Conservation (phyloP, 2,329 filamentous ascomycete species). For the Ophiostoma ulmi region DNA sequence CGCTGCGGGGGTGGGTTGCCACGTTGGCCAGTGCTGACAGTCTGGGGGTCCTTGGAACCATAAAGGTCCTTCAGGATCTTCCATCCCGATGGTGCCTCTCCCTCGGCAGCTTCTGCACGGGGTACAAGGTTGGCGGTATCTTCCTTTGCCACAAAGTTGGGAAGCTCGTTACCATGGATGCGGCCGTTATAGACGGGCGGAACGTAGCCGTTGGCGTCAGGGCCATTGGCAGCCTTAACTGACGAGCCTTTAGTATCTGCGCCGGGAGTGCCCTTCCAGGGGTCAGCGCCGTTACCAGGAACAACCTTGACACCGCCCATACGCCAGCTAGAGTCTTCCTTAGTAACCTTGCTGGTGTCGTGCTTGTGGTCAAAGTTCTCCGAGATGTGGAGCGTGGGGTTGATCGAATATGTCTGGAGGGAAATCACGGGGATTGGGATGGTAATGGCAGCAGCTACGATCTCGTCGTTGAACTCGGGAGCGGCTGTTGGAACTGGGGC, state of each 20-base stretch:
- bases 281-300: background rate
- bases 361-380: background rate
- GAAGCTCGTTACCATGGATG: background rate
- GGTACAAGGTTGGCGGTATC: background rate
- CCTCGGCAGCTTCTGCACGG: background rate
- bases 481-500: background rate
- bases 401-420: background rate
- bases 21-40: background rate
- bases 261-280: background rate
- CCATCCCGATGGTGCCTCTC: background rate
- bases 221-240: background rate
- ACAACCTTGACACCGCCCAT: background rate
- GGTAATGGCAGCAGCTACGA: constrained; percentile 4
- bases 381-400: background rate
- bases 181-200: background rate
- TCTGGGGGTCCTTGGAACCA: background rate
- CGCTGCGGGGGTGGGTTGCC: background rate
- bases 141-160: background rate
- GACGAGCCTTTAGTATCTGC: background rate
- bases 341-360: background rate
- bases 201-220: background rate
- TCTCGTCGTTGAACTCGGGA: background rate
- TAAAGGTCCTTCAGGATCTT: background rate
- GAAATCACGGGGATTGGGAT: background rate
- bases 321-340: background rate